These are phyloP conservation scores for Fusarium nygamai DNA, from an alignment of 2,329 filamentous ascomycete genomes.

Conservation along the genomic window DNA sequence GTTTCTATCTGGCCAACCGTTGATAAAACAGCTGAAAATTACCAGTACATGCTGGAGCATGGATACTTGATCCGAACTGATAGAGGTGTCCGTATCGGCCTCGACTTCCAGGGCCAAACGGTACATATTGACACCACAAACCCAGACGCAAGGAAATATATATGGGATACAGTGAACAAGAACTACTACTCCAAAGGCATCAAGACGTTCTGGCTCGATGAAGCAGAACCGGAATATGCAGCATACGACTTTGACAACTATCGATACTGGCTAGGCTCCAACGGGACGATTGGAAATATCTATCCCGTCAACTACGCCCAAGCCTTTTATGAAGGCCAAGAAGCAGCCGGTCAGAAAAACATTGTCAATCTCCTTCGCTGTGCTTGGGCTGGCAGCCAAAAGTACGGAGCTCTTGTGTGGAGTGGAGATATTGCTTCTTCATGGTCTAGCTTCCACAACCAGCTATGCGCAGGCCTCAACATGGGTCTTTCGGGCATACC, in stretches of 20 bases:
- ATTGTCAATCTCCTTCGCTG: constrained; percentile 66
- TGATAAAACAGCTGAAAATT: constrained; percentile 67
- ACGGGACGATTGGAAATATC: constrained; percentile 63
- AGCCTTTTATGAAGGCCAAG: constrained; percentile 69
- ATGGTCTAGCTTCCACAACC: constrained; percentile 67
- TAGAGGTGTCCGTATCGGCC: constrained; percentile 65
- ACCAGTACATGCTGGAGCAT: constrained; percentile 67
- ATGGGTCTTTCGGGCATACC: constrained; percentile 72
- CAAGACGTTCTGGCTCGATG: constrained; percentile 74
- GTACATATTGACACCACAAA: constrained; percentile 73
- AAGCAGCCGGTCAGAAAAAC: constrained; percentile 60
- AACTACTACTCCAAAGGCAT: constrained; percentile 73
- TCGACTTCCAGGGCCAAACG: constrained; percentile 68
- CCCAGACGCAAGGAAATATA: constrained; percentile 64
- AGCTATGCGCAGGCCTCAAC: constrained; percentile 71
- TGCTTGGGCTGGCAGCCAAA: constrained; percentile 66
- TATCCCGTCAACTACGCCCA: constrained; percentile 68
- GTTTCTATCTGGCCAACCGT: constrained; percentile 77
- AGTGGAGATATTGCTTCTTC: constrained; percentile 73
- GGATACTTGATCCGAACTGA: constrained; percentile 70
- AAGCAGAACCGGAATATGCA: constrained; percentile 73
- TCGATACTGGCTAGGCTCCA: constrained; percentile 50
- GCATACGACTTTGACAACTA: constrained; percentile 75
- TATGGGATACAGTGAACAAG: constrained; percentile 67
- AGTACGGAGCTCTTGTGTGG: constrained; percentile 73